Conservation (phyloP, 2,329 filamentous ascomycete genomes). For the Exserohilum turcica region DNA sequence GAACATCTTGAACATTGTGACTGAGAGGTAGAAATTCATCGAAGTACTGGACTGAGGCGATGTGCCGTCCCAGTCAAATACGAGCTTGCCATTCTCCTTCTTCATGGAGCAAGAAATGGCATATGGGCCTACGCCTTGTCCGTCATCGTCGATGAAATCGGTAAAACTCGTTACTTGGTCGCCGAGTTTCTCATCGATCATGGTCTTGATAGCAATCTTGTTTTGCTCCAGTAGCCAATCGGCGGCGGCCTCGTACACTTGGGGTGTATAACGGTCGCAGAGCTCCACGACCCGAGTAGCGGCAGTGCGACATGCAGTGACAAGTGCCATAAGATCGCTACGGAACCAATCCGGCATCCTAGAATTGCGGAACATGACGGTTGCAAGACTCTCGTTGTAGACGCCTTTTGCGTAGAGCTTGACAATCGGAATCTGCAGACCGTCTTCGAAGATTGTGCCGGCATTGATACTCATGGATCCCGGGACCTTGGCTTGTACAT, state of each 20-base stretch:
- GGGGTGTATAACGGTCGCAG: slow-evolving; percentile 51
- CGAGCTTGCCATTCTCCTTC: slow-evolving; percentile 51
- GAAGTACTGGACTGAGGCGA: slow-evolving; percentile 54
- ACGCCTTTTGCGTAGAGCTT: slow-evolving; percentile 54
- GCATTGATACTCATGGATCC: slow-evolving; percentile 59
- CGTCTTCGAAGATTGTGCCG: slow-evolving; percentile 56
- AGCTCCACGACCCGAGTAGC: slow-evolving; percentile 54
- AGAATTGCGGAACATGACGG: slow-evolving; percentile 56
- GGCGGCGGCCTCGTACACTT: slow-evolving; percentile 55
- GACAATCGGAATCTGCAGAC: slow-evolving; percentile 56
- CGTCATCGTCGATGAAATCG: slow-evolving; percentile 58
- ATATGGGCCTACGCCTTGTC: slow-evolving; percentile 53
- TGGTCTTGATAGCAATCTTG: slow-evolving; percentile 51
- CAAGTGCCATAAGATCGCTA: slow-evolving; percentile 54
- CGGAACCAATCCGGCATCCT: slow-evolving; percentile 57
- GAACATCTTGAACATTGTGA: slow-evolving; percentile 60
- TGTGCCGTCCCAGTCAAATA: slow-evolving; percentile 58
- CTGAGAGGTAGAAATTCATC: slow-evolving; percentile 57
- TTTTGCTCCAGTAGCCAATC: slow-evolving; percentile 54
- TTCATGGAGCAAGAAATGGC: slow-evolving; percentile 56
- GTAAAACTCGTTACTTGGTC: slow-evolving; percentile 53
- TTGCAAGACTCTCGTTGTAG: slow-evolving; percentile 53
- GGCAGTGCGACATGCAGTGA: slow-evolving; percentile 55
- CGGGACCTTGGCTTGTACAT: slow-evolving; percentile 54
- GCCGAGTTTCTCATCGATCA: slow-evolving; percentile 55